A percentile compares a stretch with the other conserved stretches of the same genome.
phyloP scores from a whole-genome alignment of 192 early-diverging fungal species.

The Oehlia diaphana region DNA sequence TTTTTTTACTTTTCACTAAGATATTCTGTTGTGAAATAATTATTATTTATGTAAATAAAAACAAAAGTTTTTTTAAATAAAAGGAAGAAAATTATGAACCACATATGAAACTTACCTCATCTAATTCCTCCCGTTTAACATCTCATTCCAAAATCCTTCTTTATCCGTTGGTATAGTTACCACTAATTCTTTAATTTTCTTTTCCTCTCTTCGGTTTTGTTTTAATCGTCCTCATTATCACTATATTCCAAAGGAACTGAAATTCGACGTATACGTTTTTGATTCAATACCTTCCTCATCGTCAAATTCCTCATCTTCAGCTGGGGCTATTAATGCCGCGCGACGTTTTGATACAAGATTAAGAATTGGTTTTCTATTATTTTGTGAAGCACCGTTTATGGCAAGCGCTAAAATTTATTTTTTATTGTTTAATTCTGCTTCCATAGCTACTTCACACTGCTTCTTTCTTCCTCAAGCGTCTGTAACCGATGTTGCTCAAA shows the following conservation, averaged over 20 bases:
- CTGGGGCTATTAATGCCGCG: conserved; percentile 23
- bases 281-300: conserved; percentile 57
- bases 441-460: conserved; percentile 33
- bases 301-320: conserved; percentile 41
- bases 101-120: conserved; percentile 55
- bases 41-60: conserved; percentile 19
- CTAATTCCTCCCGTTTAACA: conserved; percentile 75
- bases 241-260: conserved; percentile 53
- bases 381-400: conserved; percentile 33
- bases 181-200: conserved; percentile 66
- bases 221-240: conserved; percentile 52
- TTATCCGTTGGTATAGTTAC: conserved; percentile 68
- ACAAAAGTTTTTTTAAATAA: neutral
- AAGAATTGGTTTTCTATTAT: conserved; percentile 19
- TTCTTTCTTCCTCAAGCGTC: conserved; percentile 31
- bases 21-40: conserved; percentile 37
- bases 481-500: conserved; percentile 40
- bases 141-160: conserved; percentile 70
- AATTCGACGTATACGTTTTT: conserved; percentile 44
- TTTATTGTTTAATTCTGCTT: conserved; percentile 8
- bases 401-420: neutral
- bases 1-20: conserved; percentile 72
- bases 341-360: conserved; percentile 38
- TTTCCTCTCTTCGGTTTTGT: conserved; percentile 68
- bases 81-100: neutral